Conservation (phyloP, 2,329 filamentous ascomycete genomes). For the Parascedosporium putredinis region DNA sequence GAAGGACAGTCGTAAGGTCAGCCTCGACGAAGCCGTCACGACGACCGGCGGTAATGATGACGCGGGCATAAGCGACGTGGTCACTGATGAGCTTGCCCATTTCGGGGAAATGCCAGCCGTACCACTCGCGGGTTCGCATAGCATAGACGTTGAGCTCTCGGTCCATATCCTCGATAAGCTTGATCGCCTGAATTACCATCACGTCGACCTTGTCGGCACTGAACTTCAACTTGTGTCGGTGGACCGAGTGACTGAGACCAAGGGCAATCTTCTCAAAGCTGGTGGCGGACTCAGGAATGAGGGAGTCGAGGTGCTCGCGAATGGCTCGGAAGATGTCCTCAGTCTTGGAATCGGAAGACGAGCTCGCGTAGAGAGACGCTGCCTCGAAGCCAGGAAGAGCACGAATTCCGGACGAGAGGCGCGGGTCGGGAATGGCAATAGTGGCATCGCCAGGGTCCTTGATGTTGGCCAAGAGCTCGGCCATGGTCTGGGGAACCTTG, state of each 20-base stretch:
- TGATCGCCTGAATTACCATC: constrained; percentile 97
- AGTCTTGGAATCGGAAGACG: constrained; percentile 60
- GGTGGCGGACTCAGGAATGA: constrained; percentile 77
- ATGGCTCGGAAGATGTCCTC: constrained; percentile 91
- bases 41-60: constrained; percentile 84
- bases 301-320: constrained; percentile 76
- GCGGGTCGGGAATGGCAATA: constrained; percentile 85
- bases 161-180: constrained; percentile 87
- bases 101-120: constrained; percentile 99
- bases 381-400: constrained; percentile 84
- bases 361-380: constrained; percentile 66
- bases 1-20: constrained; percentile 82
- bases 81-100: constrained; percentile 95
- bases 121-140: constrained; percentile 99
- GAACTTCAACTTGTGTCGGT: constrained; percentile 96
- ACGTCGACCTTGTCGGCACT: constrained; percentile 97
- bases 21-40: constrained; percentile 65
- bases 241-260: constrained; percentile 93
- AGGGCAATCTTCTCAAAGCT: constrained; percentile 91
- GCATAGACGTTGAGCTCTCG: constrained; percentile 98
- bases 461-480: constrained; percentile 72
- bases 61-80: constrained; percentile 84
- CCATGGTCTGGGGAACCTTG: constrained; percentile 84
- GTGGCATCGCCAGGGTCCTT: constrained; percentile 98
- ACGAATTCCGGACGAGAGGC: constrained; percentile 83